phyloP scores from a whole-genome alignment of 805 yeast genomes.

The Nakazawaea anatomiae region DNA sequence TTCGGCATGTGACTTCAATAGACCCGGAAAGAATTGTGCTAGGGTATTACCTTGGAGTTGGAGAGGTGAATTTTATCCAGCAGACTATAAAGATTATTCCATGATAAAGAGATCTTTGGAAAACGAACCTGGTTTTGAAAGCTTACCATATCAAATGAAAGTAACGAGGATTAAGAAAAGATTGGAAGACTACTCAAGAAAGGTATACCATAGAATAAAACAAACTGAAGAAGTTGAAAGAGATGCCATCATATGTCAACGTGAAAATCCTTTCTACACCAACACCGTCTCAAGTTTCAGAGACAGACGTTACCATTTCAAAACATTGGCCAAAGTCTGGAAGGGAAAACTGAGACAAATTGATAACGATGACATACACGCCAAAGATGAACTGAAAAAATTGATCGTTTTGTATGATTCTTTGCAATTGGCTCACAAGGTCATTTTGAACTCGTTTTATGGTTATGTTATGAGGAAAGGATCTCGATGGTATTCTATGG shows the following conservation, averaged over 20 bases:
- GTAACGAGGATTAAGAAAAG: constrained; percentile 70
- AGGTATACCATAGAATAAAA: constrained; percentile 76
- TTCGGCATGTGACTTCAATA: constrained; percentile 94
- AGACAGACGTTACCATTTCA: constrained; percentile 94
- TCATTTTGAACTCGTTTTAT: constrained; percentile 90
- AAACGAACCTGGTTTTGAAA: constrained; percentile 77
- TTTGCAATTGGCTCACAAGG: constrained; percentile 93
- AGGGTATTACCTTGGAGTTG: constrained; percentile 92
- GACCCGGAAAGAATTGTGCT: constrained; percentile 93
- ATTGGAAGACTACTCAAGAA: constrained; percentile 75
- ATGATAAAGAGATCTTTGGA: constrained; percentile 83
- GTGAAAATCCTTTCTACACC: constrained; percentile 96
- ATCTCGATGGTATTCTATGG: constrained; percentile 98
- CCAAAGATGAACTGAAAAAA: constrained; percentile 84
- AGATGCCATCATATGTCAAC: constrained; percentile 92
- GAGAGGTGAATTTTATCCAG: constrained; percentile 96
- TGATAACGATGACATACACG: constrained; percentile 46
- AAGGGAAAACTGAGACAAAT: constrained; percentile 68
- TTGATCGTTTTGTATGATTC: constrained; percentile 94
- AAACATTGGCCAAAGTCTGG: constrained; percentile 91
- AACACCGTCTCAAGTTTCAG: constrained; percentile 91
- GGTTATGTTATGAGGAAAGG: constrained; percentile 99
- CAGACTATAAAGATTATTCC: constrained; percentile 83
- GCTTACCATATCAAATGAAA: constrained; percentile 72
- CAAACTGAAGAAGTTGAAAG: constrained; percentile 80